Conservation (phyloP, 805 yeast species). For the Danielozyma ontarioensis region DNA sequence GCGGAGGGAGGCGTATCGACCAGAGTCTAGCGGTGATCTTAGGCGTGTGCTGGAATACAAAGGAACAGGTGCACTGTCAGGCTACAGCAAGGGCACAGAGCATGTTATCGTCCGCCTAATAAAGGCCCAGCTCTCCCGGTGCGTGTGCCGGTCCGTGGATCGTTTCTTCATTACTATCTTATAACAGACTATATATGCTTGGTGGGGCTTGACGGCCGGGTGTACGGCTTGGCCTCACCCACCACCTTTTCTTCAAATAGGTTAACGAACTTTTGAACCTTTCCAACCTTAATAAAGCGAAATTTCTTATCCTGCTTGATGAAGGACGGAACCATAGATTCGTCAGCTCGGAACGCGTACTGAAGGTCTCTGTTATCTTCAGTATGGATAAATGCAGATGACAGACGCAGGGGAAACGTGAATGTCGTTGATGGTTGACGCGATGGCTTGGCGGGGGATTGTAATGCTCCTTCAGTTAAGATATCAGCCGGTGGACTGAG, state of each 20-base stretch:
- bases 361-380: slow-evolving; percentile 25
- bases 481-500: neutral
- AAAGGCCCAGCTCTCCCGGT: no score
- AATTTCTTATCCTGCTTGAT: slow-evolving; percentile 39
- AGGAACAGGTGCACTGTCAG: no score
- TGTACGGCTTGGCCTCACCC: neutral
- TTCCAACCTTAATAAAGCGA: slow-evolving; percentile 41
- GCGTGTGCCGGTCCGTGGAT: no score
- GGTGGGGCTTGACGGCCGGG: slow-evolving; percentile 1
- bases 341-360: slow-evolving; percentile 20
- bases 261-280: slow-evolving; percentile 40
- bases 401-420: slow-evolving; percentile 4
- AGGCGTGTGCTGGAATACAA: no score
- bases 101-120: no score
- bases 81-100: no score
- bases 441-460: slow-evolving; percentile 4
- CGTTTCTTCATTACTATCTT: no score
- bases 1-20: no score
- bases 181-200: no score
- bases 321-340: slow-evolving; percentile 25
- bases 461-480: neutral
- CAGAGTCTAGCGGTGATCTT: no score
- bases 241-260: slow-evolving; percentile 34
- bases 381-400: slow-evolving; percentile 19
- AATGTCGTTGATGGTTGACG: slow-evolving; percentile 11